Evolutionary conservation across 2,329 filamentous ascomycete genomes (phyloP).

Genomic region (Penicillium sp.): DNA sequence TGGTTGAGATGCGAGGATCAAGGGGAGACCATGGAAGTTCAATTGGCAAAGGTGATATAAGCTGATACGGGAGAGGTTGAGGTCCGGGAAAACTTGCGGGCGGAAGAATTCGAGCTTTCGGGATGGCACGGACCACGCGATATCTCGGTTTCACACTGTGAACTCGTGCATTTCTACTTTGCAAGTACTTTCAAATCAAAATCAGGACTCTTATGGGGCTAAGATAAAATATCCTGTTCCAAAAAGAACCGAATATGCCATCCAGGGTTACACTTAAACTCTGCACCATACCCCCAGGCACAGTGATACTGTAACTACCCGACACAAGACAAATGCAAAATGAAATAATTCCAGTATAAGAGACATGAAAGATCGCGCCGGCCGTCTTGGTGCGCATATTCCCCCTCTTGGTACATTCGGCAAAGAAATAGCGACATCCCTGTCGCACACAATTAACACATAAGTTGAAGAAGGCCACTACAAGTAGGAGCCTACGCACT

Average conservation of each 20-base stretch:
- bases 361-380: constrained; percentile 26
- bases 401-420: constrained; percentile 26
- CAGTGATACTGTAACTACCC: not conserved
- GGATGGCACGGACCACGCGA: constrained; percentile 23
- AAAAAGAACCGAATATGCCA: not conserved
- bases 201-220: constrained; percentile 4
- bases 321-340: constrained; percentile 9
- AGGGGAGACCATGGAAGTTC: constrained; percentile 9
- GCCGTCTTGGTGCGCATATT: constrained; percentile 25
- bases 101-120: constrained; percentile 27
- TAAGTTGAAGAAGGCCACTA: constrained; percentile 21
- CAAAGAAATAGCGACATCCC: constrained; percentile 17
- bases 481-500: constrained; percentile 16
- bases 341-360: constrained; percentile 24
- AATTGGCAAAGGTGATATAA: constrained; percentile 7
- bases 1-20: not conserved
- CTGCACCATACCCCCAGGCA: not conserved
- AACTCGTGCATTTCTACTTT: not conserved
- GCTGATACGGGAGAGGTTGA: not conserved
- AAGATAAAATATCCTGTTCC: not conserved
- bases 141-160: not conserved
- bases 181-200: not conserved
- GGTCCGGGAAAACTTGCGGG: constrained; percentile 8
- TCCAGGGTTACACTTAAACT: not conserved
- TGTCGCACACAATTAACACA: constrained; percentile 27